These are phyloP conservation scores for Xanthoceras sorbifolium DNA, from an alignment of 345 rosid genomes.

Conservation along the genomic window DNA sequence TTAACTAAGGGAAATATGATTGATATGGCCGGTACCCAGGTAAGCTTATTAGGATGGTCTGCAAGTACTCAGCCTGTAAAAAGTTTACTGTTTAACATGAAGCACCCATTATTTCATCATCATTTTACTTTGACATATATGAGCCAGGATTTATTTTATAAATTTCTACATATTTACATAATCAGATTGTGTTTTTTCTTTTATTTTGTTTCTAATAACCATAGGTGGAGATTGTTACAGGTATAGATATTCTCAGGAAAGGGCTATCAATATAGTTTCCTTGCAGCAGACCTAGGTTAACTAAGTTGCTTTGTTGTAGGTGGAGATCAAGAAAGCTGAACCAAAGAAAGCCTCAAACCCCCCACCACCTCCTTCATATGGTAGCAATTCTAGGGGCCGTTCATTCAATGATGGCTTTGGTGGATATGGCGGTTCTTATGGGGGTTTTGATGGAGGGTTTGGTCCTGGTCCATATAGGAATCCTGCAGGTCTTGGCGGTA, in stretches of 20 bases:
- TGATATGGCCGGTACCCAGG: constrained; percentile 94
- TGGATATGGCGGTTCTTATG: constrained; percentile 58
- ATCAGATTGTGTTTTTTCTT: background rate
- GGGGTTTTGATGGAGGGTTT: constrained; percentile 80
- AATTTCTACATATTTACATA: background rate
- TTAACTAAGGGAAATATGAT: constrained; percentile 88
- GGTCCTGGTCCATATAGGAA: constrained; percentile 81
- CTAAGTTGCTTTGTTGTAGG: constrained; percentile 98
- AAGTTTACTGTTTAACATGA: background rate
- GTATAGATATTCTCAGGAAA: constrained; percentile 37
- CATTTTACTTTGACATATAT: background rate
- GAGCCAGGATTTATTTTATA: background rate
- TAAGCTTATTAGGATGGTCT: constrained; percentile 46
- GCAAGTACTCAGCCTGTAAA: constrained; percentile 27
- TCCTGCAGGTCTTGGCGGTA: constrained; percentile 59
- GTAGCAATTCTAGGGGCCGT: constrained; percentile 78
- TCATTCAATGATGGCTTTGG: constrained; percentile 66
- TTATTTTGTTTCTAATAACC: constrained; percentile 5
- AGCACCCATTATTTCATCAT: constrained; percentile 2
- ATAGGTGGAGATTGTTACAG: constrained; percentile 43
- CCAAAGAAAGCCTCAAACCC: constrained; percentile 98
- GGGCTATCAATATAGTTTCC: constrained; percentile 45
- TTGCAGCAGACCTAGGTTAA: constrained; percentile 76
- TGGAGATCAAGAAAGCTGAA: constrained; percentile 99
- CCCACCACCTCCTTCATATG: constrained; percentile 72